Conservation (phyloP, 2,329 filamentous ascomycete species). For the Bipolaris zeicola region DNA sequence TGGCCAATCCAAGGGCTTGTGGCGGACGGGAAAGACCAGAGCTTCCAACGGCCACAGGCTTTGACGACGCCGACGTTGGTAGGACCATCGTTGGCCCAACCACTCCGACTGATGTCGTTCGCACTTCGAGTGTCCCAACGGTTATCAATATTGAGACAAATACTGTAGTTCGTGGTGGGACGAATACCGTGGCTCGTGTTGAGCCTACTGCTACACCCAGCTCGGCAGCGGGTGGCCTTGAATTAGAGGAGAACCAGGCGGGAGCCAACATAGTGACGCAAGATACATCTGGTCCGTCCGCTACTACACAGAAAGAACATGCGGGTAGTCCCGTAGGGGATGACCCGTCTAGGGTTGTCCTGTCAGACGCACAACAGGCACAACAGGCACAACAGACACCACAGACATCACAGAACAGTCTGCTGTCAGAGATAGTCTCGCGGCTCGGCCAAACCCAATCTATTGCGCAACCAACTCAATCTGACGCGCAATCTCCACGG, state of each 20-base stretch:
- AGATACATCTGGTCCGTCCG: neutral
- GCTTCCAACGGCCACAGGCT: slow-evolving; percentile 22
- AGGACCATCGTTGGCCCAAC: neutral
- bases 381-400: neutral
- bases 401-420: slow-evolving; percentile 13
- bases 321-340: neutral
- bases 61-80: slow-evolving; percentile 9
- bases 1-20: slow-evolving; percentile 1
- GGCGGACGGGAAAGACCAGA: neutral
- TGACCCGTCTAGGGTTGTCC: neutral
- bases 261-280: neutral
- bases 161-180: slow-evolving; percentile 5
- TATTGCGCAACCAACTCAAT: slow-evolving; percentile 10
- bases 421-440: slow-evolving; percentile 27
- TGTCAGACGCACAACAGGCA: slow-evolving; percentile 1
- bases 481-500: no score
- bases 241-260: neutral
- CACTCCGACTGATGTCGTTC: slow-evolving; percentile 10
- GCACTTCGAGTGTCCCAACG: slow-evolving; percentile 24
- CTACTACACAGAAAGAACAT: neutral
- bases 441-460: slow-evolving; percentile 17
- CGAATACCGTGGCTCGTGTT: slow-evolving; percentile 8
- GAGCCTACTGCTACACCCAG: neutral
- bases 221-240: neutral
- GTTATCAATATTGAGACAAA: slow-evolving; percentile 25